phyloP scores from a whole-genome alignment of 441 rosid genomes.

The Manihot esculenta region DNA sequence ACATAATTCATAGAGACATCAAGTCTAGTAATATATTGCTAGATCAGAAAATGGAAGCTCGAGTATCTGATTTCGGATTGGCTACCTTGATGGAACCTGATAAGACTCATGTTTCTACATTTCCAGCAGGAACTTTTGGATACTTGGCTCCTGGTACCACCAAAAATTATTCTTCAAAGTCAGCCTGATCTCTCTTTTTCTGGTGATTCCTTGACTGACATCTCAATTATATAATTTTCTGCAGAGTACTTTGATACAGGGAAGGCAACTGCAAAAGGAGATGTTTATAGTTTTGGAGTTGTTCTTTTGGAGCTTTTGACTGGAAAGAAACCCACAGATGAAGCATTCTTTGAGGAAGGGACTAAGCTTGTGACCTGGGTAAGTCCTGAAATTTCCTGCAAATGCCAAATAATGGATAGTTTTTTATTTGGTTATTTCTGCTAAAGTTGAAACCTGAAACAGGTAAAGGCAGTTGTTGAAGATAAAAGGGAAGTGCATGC shows the following conservation, averaged over 20 bases:
- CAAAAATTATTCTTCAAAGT: neutral
- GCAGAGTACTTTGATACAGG: conserved; percentile 86
- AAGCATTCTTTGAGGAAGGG: conserved; percentile 76
- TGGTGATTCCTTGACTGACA: conserved; percentile 2
- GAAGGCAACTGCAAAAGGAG: conserved; percentile 78
- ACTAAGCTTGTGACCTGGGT: conserved; percentile 93
- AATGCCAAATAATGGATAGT: neutral
- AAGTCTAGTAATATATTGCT: conserved; percentile 80
- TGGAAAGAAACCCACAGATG: conserved; percentile 75
- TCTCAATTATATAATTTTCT: conserved; percentile 9
- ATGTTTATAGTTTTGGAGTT: conserved; percentile 88
- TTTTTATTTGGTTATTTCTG: neutral
- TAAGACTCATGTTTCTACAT: conserved; percentile 81
- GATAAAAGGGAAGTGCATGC: conserved; percentile 64
- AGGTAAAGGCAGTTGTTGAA: conserved; percentile 74
- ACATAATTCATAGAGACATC: conserved; percentile 84
- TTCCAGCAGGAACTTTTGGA: conserved; percentile 84
- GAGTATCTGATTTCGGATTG: conserved; percentile 83
- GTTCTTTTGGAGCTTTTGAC: conserved; percentile 77
- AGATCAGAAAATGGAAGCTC: conserved; percentile 80
- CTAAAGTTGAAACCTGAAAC: conserved; percentile 22
- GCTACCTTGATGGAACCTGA: conserved; percentile 83
- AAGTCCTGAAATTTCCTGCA: conserved; percentile 19
- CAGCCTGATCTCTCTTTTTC: neutral
- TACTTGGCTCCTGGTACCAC: conserved; percentile 79